These are phyloP conservation scores for Eucalyptus polybractea DNA, from an alignment of 345 rosid species.

Conservation along the genomic window DNA sequence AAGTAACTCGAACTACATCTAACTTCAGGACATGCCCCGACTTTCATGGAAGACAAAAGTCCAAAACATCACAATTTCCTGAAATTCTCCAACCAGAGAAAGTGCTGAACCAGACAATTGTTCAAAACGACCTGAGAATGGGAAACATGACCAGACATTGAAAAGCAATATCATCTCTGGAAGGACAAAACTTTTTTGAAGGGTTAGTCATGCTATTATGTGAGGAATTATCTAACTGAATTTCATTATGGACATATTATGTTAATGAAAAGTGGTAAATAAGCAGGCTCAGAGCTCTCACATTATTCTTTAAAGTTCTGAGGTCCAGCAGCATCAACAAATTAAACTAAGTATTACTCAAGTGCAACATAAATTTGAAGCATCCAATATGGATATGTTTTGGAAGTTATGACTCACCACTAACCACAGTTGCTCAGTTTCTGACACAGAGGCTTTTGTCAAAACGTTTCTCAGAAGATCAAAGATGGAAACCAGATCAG, in stretches of 20 bases:
- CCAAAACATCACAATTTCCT: not conserved
- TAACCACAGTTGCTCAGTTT: conserved; percentile 76
- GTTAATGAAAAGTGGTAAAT: not conserved
- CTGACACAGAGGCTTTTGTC: conserved; percentile 29
- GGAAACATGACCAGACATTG: not conserved
- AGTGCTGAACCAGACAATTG: not conserved
- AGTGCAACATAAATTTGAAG: not conserved
- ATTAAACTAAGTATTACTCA: not conserved
- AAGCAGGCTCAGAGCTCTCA: not conserved
- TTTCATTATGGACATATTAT: not conserved
- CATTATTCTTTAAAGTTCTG: not conserved
- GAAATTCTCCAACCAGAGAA: not conserved
- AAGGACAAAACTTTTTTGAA: not conserved
- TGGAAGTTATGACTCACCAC: conserved; percentile 35
- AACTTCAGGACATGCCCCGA: not conserved
- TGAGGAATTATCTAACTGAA: not conserved
- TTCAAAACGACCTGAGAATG: not conserved
- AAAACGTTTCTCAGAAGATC: conserved; percentile 36
- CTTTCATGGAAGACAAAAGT: not conserved
- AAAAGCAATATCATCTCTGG: not conserved
- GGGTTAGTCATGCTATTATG: not conserved
- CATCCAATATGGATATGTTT: not conserved
- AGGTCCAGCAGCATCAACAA: not conserved
- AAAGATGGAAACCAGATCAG: conserved; percentile 34
- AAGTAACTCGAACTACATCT: not conserved